These are phyloP conservation scores for Trichoderma afroharzianum DNA, from an alignment of 2,329 filamentous ascomycete species.

Conservation along the genomic window DNA sequence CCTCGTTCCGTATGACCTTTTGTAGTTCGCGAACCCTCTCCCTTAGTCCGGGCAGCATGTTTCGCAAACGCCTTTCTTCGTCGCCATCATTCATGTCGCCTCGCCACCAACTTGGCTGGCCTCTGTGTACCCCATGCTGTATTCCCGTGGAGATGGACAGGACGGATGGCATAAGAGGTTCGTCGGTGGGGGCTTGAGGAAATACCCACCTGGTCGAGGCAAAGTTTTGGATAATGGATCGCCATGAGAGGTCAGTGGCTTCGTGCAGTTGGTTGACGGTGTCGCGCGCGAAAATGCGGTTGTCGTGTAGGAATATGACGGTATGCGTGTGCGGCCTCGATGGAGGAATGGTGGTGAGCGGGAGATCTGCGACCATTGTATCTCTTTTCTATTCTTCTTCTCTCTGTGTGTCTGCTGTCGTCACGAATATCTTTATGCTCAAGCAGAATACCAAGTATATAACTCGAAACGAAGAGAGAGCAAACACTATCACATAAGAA, in stretches of 20 bases:
- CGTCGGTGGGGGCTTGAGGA: constrained; percentile 11
- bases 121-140: neutral
- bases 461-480: neutral
- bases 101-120: constrained; percentile 6
- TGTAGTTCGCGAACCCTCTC: neutral
- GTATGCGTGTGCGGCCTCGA: constrained; percentile 11
- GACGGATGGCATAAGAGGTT: neutral
- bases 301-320: constrained; percentile 11
- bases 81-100: neutral
- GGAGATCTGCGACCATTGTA: constrained; percentile 10
- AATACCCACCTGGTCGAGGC: constrained; percentile 15
- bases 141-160: constrained; percentile 7
- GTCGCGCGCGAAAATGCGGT: neutral
- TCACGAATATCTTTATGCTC: neutral
- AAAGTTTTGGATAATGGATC: constrained; percentile 13
- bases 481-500: neutral
- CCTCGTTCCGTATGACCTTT: constrained; percentile 4
- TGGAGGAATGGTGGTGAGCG: constrained; percentile 9
- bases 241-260: constrained; percentile 2
- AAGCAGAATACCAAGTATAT: neutral
- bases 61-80: neutral
- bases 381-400: neutral
- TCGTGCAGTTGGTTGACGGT: constrained; percentile 1
- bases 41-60: neutral
- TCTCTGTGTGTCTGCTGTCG: neutral